Evolutionary conservation across 2,329 filamentous ascomycete genomes (phyloP).

Genomic region (Trichophaea hybrida): DNA sequence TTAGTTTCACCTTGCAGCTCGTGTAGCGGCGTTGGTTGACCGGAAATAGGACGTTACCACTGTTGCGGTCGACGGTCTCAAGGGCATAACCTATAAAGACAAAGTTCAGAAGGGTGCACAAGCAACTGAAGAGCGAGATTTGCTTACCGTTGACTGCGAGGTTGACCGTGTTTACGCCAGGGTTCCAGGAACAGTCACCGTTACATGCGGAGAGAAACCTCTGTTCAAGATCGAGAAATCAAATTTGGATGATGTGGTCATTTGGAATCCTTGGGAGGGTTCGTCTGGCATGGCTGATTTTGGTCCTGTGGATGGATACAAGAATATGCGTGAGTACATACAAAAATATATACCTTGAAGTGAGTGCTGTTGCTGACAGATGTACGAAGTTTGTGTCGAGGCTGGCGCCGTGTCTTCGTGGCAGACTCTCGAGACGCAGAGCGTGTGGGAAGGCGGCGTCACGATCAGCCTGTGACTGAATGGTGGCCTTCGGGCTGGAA

Average conservation of each 20-base stretch:
- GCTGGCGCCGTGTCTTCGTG: slow-evolving; percentile 69
- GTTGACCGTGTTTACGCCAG: slow-evolving; percentile 80
- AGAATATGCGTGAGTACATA: slow-evolving; percentile 49
- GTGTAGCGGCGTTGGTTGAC: slow-evolving; percentile 11
- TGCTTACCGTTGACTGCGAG: slow-evolving; percentile 59
- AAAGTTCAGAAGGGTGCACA: slow-evolving; percentile 56
- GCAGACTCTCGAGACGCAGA: slow-evolving; percentile 70
- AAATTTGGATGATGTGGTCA: slow-evolving; percentile 63
- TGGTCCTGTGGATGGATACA: slow-evolving; percentile 73
- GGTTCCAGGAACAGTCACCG: slow-evolving; percentile 41
- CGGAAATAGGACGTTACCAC: slow-evolving; percentile 57
- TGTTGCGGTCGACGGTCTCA: slow-evolving; percentile 59
- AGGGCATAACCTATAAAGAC: slow-evolving; percentile 63
- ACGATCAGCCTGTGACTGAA: slow-evolving; percentile 16
- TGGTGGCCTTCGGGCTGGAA: neutral
- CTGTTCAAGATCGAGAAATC: slow-evolving; percentile 65
- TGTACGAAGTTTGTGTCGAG: slow-evolving; percentile 62
- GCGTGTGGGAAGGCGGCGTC: slow-evolving; percentile 48
- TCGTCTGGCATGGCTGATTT: slow-evolving; percentile 80
- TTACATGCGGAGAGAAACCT: slow-evolving; percentile 49
- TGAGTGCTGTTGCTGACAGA: neutral
- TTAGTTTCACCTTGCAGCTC: slow-evolving; percentile 34
- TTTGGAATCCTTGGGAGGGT: slow-evolving; percentile 94
- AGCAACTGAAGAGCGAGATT: slow-evolving; percentile 49
- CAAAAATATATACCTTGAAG: neutral